Evolutionary conservation across 2,329 filamentous ascomycete species (phyloP).

Genomic region (Phaeosphaeria sp.): DNA sequence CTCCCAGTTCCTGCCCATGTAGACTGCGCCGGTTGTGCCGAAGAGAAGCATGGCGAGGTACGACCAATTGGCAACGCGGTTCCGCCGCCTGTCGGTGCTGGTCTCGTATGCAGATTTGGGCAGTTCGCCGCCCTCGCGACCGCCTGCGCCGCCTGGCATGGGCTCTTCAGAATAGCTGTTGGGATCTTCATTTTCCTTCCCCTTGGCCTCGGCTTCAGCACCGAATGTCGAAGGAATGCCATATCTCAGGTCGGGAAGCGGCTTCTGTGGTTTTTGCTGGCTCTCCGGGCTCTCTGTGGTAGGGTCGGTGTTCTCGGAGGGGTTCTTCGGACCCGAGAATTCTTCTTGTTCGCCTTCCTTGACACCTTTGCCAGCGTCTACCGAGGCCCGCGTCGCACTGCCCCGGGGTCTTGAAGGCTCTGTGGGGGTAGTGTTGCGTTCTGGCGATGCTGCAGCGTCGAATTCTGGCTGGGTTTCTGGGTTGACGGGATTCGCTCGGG

Average conservation of each 20-base stretch:
- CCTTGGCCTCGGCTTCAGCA: slow-evolving; percentile 64
- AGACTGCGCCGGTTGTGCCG: slow-evolving; percentile 67
- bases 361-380: slow-evolving; percentile 26
- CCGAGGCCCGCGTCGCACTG: slow-evolving; percentile 21
- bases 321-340: slow-evolving; percentile 43
- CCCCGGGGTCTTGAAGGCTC: slow-evolving; percentile 32
- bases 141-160: slow-evolving; percentile 50
- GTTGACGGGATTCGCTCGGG: slow-evolving; percentile 28
- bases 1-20: slow-evolving; percentile 89
- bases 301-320: slow-evolving; percentile 46
- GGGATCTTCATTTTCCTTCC: slow-evolving; percentile 33
- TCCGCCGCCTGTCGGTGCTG: slow-evolving; percentile 83
- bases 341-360: slow-evolving; percentile 44
- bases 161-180: slow-evolving; percentile 64
- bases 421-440: slow-evolving; percentile 29
- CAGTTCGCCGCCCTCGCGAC: slow-evolving; percentile 69
- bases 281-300: slow-evolving; percentile 46
- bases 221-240: slow-evolving; percentile 92
- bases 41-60: slow-evolving; percentile 68
- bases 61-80: slow-evolving; percentile 76
- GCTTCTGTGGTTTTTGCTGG: slow-evolving; percentile 61
- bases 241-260: slow-evolving; percentile 89
- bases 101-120: slow-evolving; percentile 87
- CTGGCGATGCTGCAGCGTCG: slow-evolving; percentile 21
- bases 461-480: slow-evolving; percentile 48